These are phyloP conservation scores for Geranium rotundifolium DNA, from an alignment of 345 rosid genomes.

Conservation along the genomic window DNA sequence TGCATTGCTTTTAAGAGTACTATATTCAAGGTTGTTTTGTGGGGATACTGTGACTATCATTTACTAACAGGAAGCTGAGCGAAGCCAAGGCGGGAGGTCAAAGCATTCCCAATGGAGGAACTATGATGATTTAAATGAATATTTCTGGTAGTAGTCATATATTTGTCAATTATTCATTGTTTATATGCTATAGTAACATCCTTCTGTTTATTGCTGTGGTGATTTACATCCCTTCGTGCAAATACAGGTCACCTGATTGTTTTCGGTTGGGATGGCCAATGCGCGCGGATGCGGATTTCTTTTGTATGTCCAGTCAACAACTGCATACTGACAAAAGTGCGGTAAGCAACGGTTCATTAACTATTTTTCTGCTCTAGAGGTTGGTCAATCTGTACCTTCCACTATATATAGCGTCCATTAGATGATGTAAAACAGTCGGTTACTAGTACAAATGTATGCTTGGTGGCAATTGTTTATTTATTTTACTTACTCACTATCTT, in stretches of 20 bases:
- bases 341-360: constrained; percentile 23
- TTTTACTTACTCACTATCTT: background rate
- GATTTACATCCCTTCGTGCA: constrained; percentile 3
- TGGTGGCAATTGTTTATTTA: background rate
- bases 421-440: background rate
- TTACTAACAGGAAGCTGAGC: constrained; percentile 69
- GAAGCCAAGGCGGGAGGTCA: constrained; percentile 74
- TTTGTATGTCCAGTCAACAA: constrained; percentile 30
- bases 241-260: constrained; percentile 85
- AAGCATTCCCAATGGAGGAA: constrained; percentile 99
- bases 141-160: constrained; percentile 56
- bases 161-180: background rate
- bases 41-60: constrained; percentile 3
- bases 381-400: background rate
- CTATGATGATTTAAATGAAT: constrained; percentile 95
- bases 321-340: constrained; percentile 36
- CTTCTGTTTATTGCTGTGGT: background rate
- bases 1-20: constrained; percentile 3
- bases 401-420: background rate
- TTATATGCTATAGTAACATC: background rate
- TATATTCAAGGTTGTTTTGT: background rate
- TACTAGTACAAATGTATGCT: background rate
- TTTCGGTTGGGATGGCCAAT: constrained; percentile 99
- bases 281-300: constrained; percentile 96
- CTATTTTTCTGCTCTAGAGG: constrained; percentile 3